Evolutionary conservation across 2,329 filamentous ascomycete species (phyloP), one percentile per base, ranked within the genome.

Genomic region (Diaporthe longicolla): DNA sequence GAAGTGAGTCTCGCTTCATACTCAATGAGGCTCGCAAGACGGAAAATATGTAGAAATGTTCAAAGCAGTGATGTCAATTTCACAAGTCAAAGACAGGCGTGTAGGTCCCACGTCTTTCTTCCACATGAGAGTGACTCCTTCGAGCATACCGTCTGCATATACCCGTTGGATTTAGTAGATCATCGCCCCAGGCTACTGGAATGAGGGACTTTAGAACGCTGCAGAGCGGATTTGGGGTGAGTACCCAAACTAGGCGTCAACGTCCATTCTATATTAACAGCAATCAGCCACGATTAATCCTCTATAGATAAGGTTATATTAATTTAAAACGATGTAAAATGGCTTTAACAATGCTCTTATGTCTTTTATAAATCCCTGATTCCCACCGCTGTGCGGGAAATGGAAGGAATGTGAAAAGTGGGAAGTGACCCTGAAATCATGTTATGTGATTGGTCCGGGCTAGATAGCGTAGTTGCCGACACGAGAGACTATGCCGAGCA

Each of bases 381-480:
- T 24, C 7, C 7, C 4, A 24, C 9, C 13, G 58, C 15, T 13
- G 45, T 55, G 26, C 4, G 8, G n/a, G 37, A 24, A 37, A 24
- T 43, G 26, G 45, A 8, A 29, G 26, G 17, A 10, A 15, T 29
- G 9, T 13, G 45, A 66, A 66, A 66, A 66, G 63, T 52, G 63
- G 63, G 29, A 66, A 66, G 63, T 26, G 63, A 37, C 45, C 2
- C n/a, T 24, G 50, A 52, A 52, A 52, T 32, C 45, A 66, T 66
- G 63, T 66, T 37, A 66, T 19, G 37, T 52, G 45, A 66, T 66
- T 66, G 63, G 63, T n/a, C 45, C 32, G 17, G 24, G 24, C 45
- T 40, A 9, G 45, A 15, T 37, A 26, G 13, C 11, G 19, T 29
- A 40, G 11, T 40, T 40, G 15, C 17, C 24, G 19, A 13, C 59